phyloP scores from a whole-genome alignment of 192 early-diverging fungal species.

The Geranomyces michiganensis region DNA sequence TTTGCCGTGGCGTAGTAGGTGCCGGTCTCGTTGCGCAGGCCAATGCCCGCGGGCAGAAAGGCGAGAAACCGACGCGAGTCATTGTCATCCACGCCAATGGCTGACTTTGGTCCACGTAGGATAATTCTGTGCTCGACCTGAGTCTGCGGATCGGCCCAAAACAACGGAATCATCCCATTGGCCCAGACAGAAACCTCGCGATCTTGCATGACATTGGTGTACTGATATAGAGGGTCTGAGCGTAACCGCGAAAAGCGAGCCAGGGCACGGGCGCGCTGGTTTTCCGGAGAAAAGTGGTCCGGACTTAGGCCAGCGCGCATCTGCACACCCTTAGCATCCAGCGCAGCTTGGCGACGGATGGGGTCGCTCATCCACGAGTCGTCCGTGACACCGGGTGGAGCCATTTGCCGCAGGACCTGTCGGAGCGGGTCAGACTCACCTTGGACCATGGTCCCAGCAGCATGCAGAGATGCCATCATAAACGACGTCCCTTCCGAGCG shows the following conservation, averaged over 20 bases:
- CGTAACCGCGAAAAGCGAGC: no score
- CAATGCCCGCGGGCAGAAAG: neutral
- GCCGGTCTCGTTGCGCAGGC: neutral
- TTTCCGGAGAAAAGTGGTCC: no score
- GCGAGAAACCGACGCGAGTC: neutral
- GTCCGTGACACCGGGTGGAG: no score
- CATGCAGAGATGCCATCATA: neutral
- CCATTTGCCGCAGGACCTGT: no score
- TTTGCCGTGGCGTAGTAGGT: no score
- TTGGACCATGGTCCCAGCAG: no score
- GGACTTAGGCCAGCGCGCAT: no score
- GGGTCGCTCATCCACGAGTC: no score
- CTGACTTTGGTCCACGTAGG: neutral
- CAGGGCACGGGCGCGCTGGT: no score
- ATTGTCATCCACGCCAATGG: neutral
- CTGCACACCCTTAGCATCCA: no score
- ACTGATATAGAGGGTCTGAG: neutral
- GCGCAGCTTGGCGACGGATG: no score
- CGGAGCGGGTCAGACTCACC: no score
- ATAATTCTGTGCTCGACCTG: neutral
- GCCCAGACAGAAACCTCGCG: neutral
- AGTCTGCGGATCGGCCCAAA: neutral
- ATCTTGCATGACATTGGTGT: neutral
- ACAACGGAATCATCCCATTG: neutral
- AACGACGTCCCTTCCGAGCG: neutral